These are phyloP conservation scores for Monosporascus ibericus DNA, from an alignment of 2,329 filamentous ascomycete genomes.

Conservation along the genomic window DNA sequence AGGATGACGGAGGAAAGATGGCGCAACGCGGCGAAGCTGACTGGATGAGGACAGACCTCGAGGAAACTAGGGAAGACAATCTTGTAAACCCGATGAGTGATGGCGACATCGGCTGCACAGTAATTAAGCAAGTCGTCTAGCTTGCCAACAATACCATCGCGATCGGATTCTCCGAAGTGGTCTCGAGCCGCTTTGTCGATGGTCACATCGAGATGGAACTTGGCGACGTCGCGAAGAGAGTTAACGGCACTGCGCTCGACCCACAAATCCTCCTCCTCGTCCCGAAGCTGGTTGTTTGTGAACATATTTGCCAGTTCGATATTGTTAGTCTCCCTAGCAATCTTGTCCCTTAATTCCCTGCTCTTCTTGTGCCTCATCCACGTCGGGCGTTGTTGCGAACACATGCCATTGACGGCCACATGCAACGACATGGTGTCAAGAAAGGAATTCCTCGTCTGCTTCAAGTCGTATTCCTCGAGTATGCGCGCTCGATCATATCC, in stretches of 20 bases:
- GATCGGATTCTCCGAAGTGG: constrained; percentile 77
- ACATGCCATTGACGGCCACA: constrained; percentile 98
- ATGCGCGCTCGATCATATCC: constrained; percentile 90
- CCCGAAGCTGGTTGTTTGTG: constrained; percentile 57
- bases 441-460: constrained; percentile 79
- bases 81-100: constrained; percentile 91
- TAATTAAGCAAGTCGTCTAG: constrained; percentile 85
- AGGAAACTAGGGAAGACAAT: constrained; percentile 89
- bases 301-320: constrained; percentile 66
- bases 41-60: constrained; percentile 86
- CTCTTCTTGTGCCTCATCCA: constrained; percentile 98
- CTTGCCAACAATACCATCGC: constrained; percentile 61
- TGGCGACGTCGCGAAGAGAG: constrained; percentile 88
- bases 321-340: constrained; percentile 65
- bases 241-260: constrained; percentile 92
- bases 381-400: constrained; percentile 87
- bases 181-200: constrained; percentile 88
- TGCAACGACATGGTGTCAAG: constrained; percentile 98
- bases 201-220: constrained; percentile 87
- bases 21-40: constrained; percentile 89
- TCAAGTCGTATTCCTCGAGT: constrained; percentile 79
- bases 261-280: constrained; percentile 94
- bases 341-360: constrained; percentile 73
- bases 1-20: constrained; percentile 93
- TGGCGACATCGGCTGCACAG: constrained; percentile 86